phyloP scores from a whole-genome alignment of 257 asterid species.

The Solanum bulbocastanum region DNA sequence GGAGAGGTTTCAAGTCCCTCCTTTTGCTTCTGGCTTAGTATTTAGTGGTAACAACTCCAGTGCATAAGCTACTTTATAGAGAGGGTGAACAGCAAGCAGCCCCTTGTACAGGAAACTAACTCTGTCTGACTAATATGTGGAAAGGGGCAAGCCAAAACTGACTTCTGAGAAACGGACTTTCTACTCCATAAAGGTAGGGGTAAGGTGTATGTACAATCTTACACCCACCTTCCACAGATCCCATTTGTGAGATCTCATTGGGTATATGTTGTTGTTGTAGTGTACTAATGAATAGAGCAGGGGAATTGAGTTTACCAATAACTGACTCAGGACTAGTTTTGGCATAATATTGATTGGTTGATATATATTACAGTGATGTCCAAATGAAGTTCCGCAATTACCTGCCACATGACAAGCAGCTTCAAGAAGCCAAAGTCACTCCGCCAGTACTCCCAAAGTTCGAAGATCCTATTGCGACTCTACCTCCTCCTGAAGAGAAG shows the following conservation, averaged over 20 bases:
- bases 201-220: not conserved
- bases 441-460: conserved; percentile 85
- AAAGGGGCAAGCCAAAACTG: not conserved
- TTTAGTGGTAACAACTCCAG: not conserved
- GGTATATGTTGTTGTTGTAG: not conserved
- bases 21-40: not conserved
- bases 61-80: not conserved
- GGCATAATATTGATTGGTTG: not conserved
- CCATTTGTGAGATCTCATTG: not conserved
- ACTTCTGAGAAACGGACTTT: not conserved
- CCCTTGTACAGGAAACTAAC: not conserved
- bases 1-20: not conserved
- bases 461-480: conserved; percentile 65
- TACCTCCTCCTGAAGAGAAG: conserved; percentile 58
- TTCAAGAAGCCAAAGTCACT: conserved; percentile 86
- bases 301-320: not conserved
- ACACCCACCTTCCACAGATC: not conserved
- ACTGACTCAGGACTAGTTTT: not conserved
- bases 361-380: conserved; percentile 33
- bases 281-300: not conserved
- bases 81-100: not conserved
- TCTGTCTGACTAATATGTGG: not conserved
- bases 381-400: conserved; percentile 89
- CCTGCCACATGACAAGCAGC: conserved; percentile 93
- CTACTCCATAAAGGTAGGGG: not conserved